Conservation (phyloP, 2,329 filamentous ascomycete species). For the Fusarium longipes region DNA sequence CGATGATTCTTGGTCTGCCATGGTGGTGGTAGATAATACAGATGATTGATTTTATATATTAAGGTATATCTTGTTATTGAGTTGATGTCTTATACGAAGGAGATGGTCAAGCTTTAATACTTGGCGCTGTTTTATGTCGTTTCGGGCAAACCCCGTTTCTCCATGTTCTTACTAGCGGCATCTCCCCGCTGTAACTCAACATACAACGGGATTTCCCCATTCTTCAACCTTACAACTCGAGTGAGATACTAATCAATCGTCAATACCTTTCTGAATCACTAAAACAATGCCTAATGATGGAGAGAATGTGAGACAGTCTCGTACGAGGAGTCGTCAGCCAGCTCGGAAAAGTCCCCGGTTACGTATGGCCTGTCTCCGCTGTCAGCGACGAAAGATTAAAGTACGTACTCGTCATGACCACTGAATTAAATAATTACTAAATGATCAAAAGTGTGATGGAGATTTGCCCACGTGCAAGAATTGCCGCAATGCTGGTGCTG, state of each 20-base stretch:
- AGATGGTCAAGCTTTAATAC: slow-evolving; percentile 14
- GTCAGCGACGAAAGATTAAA: slow-evolving; percentile 62
- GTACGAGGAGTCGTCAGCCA: slow-evolving; percentile 29
- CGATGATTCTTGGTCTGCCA: slow-evolving; percentile 31
- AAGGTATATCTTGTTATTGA: neutral
- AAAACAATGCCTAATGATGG: slow-evolving; percentile 25
- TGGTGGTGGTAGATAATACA: neutral
- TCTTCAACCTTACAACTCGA: slow-evolving; percentile 3
- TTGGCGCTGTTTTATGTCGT: neutral
- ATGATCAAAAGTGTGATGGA: slow-evolving; percentile 56
- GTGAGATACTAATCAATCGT: neutral
- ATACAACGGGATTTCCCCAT: slow-evolving; percentile 21
- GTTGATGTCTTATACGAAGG: neutral
- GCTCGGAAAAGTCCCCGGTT: slow-evolving; percentile 45
- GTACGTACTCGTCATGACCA: slow-evolving; percentile 43
- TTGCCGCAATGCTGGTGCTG: slow-evolving; percentile 55
- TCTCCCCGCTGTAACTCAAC: slow-evolving; percentile 19
- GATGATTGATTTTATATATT: no score
- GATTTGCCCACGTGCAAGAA: slow-evolving; percentile 56
- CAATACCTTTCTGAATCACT: neutral
- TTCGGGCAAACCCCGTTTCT: slow-evolving; percentile 23
- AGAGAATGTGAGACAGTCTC: neutral
- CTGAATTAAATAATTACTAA: neutral
- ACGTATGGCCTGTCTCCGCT: slow-evolving; percentile 51
- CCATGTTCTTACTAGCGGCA: slow-evolving; percentile 18